These are phyloP conservation scores for Mucor lusitanicus DNA, from an alignment of 371 early-diverging fungal genomes.

Conservation along the genomic window DNA sequence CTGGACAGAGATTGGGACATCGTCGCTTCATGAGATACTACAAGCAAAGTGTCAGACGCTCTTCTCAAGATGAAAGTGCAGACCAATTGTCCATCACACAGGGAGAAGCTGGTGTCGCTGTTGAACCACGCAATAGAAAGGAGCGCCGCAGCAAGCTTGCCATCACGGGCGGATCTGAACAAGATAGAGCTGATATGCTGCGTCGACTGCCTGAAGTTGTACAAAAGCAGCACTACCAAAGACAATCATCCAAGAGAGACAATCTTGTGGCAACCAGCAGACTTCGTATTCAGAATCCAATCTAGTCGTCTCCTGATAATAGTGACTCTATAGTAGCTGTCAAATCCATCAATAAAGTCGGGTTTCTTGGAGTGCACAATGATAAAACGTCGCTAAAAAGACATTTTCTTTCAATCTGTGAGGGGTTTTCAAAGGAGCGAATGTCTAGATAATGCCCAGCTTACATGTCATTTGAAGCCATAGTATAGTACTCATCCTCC, in stretches of 20 bases:
- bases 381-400: no score
- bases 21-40: conserved; percentile 79
- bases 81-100: conserved; percentile 12
- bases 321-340: no score
- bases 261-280: conserved; percentile 20
- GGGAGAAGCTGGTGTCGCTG: conserved; percentile 23
- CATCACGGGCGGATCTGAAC: conserved; percentile 12
- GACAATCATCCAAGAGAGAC: conserved; percentile 10
- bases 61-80: background rate
- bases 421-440: no score
- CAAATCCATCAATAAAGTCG: no score
- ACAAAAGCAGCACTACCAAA: conserved; percentile 16
- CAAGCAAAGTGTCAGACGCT: conserved; percentile 61
- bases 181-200: conserved; percentile 2
- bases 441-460: no score
- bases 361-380: no score
- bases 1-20: conserved; percentile 83
- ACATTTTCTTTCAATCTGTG: no score
- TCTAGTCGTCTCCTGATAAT: conserved; percentile 12
- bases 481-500: no score
- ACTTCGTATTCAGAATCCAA: conserved; percentile 26
- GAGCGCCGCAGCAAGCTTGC: conserved; percentile 25
- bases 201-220: conserved; percentile 20
- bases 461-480: no score
- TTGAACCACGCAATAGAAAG: conserved; percentile 27